Percentiles rank a stretch among this genome's conserved stretches.
phyloP scores from a whole-genome alignment of 208 protist genomes.

The Acanthamoeba castellanii region DNA sequence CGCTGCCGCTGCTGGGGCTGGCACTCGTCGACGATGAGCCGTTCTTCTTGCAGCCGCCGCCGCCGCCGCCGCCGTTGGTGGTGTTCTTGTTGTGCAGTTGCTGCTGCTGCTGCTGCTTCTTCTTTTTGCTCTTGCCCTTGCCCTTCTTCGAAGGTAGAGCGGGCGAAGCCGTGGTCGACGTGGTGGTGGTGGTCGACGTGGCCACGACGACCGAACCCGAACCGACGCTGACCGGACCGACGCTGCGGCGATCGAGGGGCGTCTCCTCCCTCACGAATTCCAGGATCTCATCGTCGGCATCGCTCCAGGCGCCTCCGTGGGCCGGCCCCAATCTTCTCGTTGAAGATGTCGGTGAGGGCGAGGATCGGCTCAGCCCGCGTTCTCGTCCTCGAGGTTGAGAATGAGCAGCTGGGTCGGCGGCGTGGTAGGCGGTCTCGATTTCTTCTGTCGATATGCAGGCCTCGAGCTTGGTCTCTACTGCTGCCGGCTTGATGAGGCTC shows the following conservation, averaged over 20 bases:
- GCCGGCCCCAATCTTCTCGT: neutral
- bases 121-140: slow-evolving; percentile 11
- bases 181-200: neutral
- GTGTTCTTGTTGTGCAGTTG: neutral
- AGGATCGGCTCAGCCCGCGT: neutral
- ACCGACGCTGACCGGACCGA: neutral
- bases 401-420: too few relatives aligned
- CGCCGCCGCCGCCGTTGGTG: neutral
- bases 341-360: neutral
- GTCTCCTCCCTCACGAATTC: slow-evolving; percentile 43
- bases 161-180: neutral
- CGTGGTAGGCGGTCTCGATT: neutral
- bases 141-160: neutral
- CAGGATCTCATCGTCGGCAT: slow-evolving; percentile 48
- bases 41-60: neutral
- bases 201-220: neutral
- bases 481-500: neutral
- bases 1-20: neutral
- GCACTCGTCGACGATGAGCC: too few relatives aligned
- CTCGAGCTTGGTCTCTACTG: neutral
- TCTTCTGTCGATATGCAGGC: neutral
- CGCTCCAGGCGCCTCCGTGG: slow-evolving; percentile 12
- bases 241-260: neutral
- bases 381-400: neutral
- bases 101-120: neutral